These are phyloP conservation scores for Periconia digitata DNA, from an alignment of 2,329 filamentous ascomycete species.

Conservation along the genomic window DNA sequence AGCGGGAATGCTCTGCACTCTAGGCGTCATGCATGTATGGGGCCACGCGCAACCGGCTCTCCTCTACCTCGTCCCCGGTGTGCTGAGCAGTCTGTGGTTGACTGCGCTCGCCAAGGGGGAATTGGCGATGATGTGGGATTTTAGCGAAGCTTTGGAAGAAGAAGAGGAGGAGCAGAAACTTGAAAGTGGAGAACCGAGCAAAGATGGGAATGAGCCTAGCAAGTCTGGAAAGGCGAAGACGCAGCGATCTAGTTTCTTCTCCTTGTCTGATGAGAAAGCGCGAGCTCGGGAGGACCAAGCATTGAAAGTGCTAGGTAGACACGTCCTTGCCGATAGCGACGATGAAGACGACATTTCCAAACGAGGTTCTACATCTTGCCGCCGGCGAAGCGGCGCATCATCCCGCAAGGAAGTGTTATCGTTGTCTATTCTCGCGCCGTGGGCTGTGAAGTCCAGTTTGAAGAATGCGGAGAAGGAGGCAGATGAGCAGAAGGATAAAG, in stretches of 20 bases:
- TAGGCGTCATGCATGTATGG: constrained; percentile 75
- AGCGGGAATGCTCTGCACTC: constrained; percentile 73
- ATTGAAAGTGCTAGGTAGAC: constrained; percentile 14
- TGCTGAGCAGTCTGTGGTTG: constrained; percentile 73
- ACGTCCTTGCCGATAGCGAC: constrained; percentile 15
- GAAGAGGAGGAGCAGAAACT: constrained; percentile 21
- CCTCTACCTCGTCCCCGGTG: constrained; percentile 86
- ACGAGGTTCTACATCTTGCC: constrained; percentile 16
- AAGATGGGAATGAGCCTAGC: constrained; percentile 4
- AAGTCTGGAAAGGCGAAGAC: background rate
- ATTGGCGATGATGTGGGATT: constrained; percentile 73
- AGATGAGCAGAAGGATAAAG: constrained; percentile 5
- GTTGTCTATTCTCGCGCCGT: constrained; percentile 39
- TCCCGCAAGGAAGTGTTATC: constrained; percentile 36
- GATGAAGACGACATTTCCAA: background rate
- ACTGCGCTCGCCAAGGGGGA: constrained; percentile 74
- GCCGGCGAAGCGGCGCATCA: constrained; percentile 13
- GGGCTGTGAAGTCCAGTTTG: constrained; percentile 18
- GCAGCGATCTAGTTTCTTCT: constrained; percentile 29
- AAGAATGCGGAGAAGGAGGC: background rate
- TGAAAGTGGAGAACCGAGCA: constrained; percentile 2
- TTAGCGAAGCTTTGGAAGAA: constrained; percentile 65
- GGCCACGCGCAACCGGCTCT: constrained; percentile 86
- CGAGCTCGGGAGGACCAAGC: constrained; percentile 18
- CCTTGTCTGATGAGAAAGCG: constrained; percentile 23